Evolutionary conservation across 2,329 filamentous ascomycete species (phyloP), one percentile per base, ranked within the genome.

Genomic region (Neofusicoccum ribis): DNA sequence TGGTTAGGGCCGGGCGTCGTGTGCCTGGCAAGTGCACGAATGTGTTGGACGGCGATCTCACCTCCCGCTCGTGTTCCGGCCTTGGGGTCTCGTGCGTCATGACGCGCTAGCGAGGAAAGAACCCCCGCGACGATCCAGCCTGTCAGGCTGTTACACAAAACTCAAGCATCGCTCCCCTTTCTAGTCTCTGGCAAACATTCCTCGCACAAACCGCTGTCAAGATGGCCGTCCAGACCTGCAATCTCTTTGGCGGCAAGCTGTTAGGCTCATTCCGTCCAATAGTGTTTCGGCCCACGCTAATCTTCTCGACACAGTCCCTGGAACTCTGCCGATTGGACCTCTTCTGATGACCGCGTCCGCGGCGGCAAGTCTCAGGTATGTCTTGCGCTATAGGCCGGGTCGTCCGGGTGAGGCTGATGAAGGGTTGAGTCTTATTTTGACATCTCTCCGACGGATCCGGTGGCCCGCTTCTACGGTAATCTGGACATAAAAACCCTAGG

Each of bases 401-500:
- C 14, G 52, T 65, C 46, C 37, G 23, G 31, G 12, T 49, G 12
- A 11, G 43, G 44, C 58, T 54, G 49, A 52, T 17, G 11, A 14
- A 23, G n/a, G 39, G n/a, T 27, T 20, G 8, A 76, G 87, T 89
- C 76, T 64, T 83, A 77, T 73, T 74, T 85, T 14, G 78, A 80
- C 17, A 74, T 76, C 43, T 75, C 74, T 20, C 68, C 74, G 14
- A 69, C 75, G 52, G 69, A 67, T 9, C 69, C 73, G 2, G 76
- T 73, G 4, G 85, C 83, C 3, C 76, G 74, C 8, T 93, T 93
- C 78, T 79, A 86, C 68, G 91, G 92, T 2, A 81, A 82, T 27
- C 83, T 95, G 20, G 91, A 95, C 77, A 92, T 89, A 68, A 84
- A 83, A 62, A 87, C 90, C 0, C 86, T 95, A 0, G 91, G 91